Conservation (phyloP, 345 rosid genomes). For the Orychophragmus violaceus region DNA sequence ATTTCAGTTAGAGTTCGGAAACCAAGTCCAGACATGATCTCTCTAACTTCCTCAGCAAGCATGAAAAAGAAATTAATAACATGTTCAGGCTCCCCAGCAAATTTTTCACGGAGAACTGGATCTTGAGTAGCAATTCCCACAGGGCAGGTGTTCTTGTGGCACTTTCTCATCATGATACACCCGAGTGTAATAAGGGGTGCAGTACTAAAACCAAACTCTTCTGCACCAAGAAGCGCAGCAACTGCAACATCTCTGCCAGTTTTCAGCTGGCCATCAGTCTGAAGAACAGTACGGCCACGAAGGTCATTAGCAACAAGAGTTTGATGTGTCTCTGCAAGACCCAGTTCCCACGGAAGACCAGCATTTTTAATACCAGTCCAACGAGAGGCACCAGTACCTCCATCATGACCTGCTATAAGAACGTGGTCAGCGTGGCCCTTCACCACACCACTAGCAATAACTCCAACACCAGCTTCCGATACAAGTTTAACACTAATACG, state of each 20-base stretch:
- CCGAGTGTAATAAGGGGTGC: constrained; percentile 99
- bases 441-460: constrained; percentile 98
- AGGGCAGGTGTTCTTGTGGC: constrained; percentile 99
- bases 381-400: constrained; percentile 98
- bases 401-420: constrained; percentile 96
- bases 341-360: constrained; percentile 99
- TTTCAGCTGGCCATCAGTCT: constrained; percentile 98
- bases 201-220: constrained; percentile 99
- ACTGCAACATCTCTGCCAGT: constrained; percentile 98
- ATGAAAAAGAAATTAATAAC: constrained; percentile 96
- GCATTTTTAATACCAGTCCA: constrained; percentile 99
- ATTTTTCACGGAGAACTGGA: constrained; percentile 95
- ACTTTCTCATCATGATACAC: constrained; percentile 99
- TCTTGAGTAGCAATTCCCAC: constrained; percentile 99
- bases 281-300: constrained; percentile 97
- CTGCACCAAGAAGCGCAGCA: constrained; percentile 99
- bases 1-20: constrained; percentile 75
- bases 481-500: constrained; percentile 94
- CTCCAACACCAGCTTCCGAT: constrained; percentile 99
- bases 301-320: constrained; percentile 98
- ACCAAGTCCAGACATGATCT: constrained; percentile 93
- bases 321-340: constrained; percentile 98
- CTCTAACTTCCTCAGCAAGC: constrained; percentile 98
- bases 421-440: constrained; percentile 99
- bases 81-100: constrained; percentile 99